Percentiles rank a stretch among this genome's conserved stretches.
Conservation (phyloP, 2,329 filamentous ascomycete species). For the Ascochyta clinopodiicola region DNA sequence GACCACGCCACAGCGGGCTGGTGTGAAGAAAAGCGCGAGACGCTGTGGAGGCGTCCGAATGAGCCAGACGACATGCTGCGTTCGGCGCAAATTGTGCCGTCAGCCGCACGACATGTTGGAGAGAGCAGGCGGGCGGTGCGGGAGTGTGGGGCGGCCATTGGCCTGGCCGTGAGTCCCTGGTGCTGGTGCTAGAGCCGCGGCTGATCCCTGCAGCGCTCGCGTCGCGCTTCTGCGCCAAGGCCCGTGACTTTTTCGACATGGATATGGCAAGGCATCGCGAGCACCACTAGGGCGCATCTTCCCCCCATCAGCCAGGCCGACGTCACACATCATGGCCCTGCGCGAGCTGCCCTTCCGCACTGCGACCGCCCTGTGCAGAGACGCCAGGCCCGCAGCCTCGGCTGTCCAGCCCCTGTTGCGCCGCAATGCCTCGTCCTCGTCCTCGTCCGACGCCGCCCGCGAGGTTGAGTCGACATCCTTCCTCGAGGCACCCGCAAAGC, state of each 20-base stretch:
- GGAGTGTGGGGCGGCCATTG: conserved; percentile 12
- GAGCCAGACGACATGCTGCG: not conserved
- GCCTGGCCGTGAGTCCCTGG: conserved; percentile 13
- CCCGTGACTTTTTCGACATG: conserved; percentile 20
- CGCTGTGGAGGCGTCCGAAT: not conserved
- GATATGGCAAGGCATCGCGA: too few species aligned
- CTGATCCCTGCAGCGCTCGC: conserved; percentile 22
- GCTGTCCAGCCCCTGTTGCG: conserved; percentile 34
- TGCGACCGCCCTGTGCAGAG: conserved; percentile 32
- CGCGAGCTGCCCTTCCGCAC: conserved; percentile 45
- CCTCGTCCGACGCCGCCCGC: conserved; percentile 45
- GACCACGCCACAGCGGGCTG: conserved; percentile 17
- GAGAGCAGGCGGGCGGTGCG: conserved; percentile 9
- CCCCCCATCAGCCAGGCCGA: conserved; percentile 15
- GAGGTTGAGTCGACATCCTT: conserved; percentile 59
- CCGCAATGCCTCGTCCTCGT: conserved; percentile 54
- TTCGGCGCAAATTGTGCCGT: not conserved
- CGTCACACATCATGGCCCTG: conserved; percentile 43
- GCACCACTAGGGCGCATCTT: too few species aligned
- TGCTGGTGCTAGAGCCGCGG: not conserved
- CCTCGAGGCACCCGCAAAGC: conserved; percentile 48
- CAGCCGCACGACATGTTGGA: conserved; percentile 10
- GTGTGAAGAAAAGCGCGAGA: not conserved
- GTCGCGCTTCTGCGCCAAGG: conserved; percentile 16
- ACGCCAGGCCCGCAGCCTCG: conserved; percentile 32